phyloP scores from a whole-genome alignment of 1,139 yeast species.

The Candida dubliniensis region DNA sequence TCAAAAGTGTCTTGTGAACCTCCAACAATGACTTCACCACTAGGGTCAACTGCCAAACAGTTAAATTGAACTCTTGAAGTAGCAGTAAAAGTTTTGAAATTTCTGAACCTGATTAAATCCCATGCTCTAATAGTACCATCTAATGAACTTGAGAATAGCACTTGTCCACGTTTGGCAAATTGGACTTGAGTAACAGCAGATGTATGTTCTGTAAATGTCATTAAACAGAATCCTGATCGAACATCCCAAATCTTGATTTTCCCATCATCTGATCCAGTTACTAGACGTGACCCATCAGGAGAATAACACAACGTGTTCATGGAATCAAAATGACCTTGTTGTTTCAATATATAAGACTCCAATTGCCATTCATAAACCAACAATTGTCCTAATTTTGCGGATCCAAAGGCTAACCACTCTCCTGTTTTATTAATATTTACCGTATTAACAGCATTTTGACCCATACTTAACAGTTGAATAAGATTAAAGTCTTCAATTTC shows the following conservation, averaged over 20 bases:
- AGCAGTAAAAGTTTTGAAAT: constrained; percentile 92
- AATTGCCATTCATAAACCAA: constrained; percentile 99
- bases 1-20: constrained; percentile 90
- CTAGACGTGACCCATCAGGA: constrained; percentile 91
- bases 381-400: constrained; percentile 86
- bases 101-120: constrained; percentile 91
- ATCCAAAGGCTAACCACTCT: constrained; percentile 97
- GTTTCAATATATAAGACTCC: constrained; percentile 90
- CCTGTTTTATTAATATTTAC: constrained; percentile 81
- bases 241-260: constrained; percentile 96
- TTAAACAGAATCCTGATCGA: constrained; percentile 86
- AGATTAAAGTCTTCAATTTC: constrained; percentile 72
- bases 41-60: constrained; percentile 91
- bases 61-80: constrained; percentile 85
- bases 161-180: constrained; percentile 87
- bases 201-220: constrained; percentile 88
- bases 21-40: constrained; percentile 96
- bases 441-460: constrained; percentile 84
- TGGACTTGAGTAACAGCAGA: constrained; percentile 86
- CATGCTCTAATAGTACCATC: constrained; percentile 98
- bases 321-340: constrained; percentile 95
- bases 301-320: constrained; percentile 83
- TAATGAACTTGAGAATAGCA: constrained; percentile 82
- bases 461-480: constrained; percentile 88
- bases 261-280: constrained; percentile 96